Evolutionary conservation across 306 rosid species (phyloP), one percentile per base, ranked within the genome.

Genomic region (Coriaria nepalensis): DNA sequence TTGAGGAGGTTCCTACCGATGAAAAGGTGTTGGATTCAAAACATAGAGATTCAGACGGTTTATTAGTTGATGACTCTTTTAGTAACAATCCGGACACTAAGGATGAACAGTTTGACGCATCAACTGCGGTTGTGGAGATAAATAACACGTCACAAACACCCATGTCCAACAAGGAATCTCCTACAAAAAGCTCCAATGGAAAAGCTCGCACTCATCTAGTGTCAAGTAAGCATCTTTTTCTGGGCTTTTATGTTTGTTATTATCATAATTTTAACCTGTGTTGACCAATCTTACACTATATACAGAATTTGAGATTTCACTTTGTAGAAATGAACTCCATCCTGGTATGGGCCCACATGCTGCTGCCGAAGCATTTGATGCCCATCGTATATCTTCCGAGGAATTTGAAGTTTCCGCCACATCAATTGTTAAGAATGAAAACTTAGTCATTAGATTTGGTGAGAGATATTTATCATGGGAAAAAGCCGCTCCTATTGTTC

Each of bases 231-330:
- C 41, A 4, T 38, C 40, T 39, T 58, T 29, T 40, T 20, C 29
- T 20, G 29, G 29, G 2, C 29, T 20, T 20, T 20, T 20, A 20
- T 20, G 29, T 20, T 20, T 1, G 3, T 20, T 20, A 20, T 20
- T 20, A 20, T 20, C 3, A 20, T 20, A 20, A 20, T 20, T 20
- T 20, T 20, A 20, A 20, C 29, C 29, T 20, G 29, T 20, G 29
- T 20, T 20, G 29, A 20, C 3, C 29, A 1, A 20, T 20, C 43
- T 55, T 15, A 10, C 42, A 47, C 52, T 9, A 55, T 65, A 59
- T 70, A 49, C 73, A 92, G 98, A 79, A 55, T 71, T 79, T 48
- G 94, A 85, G 71, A 75, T 85, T 57, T 92, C 98, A 6, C 93
- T 92, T 43, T 85, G 96, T 47, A 78, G 94, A 52, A 78, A 69